These are phyloP conservation scores for Termitomyces sp. DNA, from an alignment of 768 basidiomycete species.

Conservation along the genomic window DNA sequence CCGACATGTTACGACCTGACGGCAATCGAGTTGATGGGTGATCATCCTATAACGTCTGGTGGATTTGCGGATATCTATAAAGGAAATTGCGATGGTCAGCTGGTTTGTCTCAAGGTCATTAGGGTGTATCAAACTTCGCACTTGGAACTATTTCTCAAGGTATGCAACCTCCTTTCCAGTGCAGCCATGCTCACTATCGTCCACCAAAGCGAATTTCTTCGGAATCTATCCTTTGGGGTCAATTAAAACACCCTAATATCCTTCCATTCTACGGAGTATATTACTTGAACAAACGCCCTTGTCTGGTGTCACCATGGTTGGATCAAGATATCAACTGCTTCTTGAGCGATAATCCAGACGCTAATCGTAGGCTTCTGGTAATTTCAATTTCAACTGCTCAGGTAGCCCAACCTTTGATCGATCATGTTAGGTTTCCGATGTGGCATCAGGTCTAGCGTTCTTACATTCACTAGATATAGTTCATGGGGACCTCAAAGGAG, in stretches of 20 bases:
- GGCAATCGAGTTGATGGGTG: not conserved
- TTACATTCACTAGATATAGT: slow-evolving; percentile 29
- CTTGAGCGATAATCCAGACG: slow-evolving; percentile 11
- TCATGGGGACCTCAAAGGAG: slow-evolving; percentile 42
- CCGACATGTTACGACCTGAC: slow-evolving; percentile 9
- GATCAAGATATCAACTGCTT: slow-evolving; percentile 25
- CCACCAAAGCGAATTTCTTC: slow-evolving; percentile 1
- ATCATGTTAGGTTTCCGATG: slow-evolving; percentile 21
- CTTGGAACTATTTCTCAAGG: not conserved
- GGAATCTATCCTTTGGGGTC: slow-evolving; percentile 9
- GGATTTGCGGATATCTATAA: not conserved
- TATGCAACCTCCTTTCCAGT: not conserved
- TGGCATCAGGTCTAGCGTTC: slow-evolving; percentile 26
- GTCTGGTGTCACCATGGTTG: slow-evolving; percentile 33
- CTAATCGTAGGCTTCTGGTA: slow-evolving; percentile 4
- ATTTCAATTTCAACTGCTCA: not conserved
- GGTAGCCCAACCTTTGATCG: not conserved
- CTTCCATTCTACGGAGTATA: slow-evolving; percentile 29
- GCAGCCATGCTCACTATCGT: not conserved
- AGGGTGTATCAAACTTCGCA: slow-evolving; percentile 10
- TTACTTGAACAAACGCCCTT: slow-evolving; percentile 19
- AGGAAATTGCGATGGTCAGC: not conserved
- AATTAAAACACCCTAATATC: slow-evolving; percentile 15
- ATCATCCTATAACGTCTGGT: slow-evolving; percentile 1
- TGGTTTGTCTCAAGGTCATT: slow-evolving; percentile 12